Evolutionary conservation across 208 protist genomes (phyloP).

Genomic region (Leishmania amazonensis): DNA sequence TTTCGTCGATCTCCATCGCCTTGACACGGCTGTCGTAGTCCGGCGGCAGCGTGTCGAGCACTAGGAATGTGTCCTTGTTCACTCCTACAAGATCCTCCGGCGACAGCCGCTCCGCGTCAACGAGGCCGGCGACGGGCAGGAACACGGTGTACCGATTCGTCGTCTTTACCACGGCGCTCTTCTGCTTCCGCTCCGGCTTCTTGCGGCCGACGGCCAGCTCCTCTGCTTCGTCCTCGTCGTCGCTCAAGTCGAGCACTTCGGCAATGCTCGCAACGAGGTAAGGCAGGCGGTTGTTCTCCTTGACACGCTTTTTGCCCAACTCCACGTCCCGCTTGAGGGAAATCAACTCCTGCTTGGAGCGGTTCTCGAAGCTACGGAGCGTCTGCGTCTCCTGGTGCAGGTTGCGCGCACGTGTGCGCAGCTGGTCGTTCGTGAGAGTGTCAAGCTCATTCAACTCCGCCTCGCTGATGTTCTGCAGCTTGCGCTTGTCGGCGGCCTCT

Average conservation of each 20-base stretch:
- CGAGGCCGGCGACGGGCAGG: conserved; percentile 99
- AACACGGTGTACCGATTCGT: conserved; percentile 99
- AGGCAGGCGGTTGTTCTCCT: conserved; percentile 85
- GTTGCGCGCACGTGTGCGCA: conserved; percentile 47
- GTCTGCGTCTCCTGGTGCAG: conserved; percentile 77
- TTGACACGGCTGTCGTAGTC: conserved; percentile 99
- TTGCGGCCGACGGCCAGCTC: conserved; percentile 69
- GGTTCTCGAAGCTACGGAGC: conserved; percentile 61
- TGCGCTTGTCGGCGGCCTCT: conserved; percentile 27
- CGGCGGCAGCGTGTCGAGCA: conserved; percentile 99
- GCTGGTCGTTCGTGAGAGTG: conserved; percentile 73
- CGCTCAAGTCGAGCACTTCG: conserved; percentile 83
- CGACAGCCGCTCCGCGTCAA: conserved; percentile 95
- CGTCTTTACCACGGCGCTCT: conserved; percentile 99
- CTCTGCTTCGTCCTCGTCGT: conserved; percentile 77
- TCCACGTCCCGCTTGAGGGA: conserved; percentile 66
- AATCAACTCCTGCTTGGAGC: conserved; percentile 55
- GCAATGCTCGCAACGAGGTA: conserved; percentile 89
- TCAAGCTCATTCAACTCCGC: conserved; percentile 77
- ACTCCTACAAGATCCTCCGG: conserved; percentile 99
- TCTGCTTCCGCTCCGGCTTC: conserved; percentile 83
- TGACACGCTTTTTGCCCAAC: conserved; percentile 66
- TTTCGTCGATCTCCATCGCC: conserved; percentile 99
- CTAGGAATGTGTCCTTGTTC: conserved; percentile 99
- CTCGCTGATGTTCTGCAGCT: conserved; percentile 42